phyloP scores from a whole-genome alignment of 805 yeast species.

The Ogataea naganishii region DNA sequence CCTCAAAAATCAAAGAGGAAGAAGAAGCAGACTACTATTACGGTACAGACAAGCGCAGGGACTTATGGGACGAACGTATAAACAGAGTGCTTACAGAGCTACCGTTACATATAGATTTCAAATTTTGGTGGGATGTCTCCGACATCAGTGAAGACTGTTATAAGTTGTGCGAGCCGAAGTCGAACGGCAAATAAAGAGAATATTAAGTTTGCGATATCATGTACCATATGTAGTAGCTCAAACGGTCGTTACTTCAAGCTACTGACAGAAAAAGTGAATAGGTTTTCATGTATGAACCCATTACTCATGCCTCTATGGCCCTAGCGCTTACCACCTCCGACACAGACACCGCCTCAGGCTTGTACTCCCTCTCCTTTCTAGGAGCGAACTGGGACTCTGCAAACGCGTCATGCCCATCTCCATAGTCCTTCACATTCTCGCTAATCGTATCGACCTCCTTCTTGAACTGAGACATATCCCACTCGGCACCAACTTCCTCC shows the following conservation, averaged over 20 bases:
- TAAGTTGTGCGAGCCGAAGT: conserved; percentile 2
- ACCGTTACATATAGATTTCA: conserved; percentile 29
- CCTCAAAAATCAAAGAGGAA: background rate
- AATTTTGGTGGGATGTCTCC: conserved; percentile 33
- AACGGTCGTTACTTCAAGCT: no score
- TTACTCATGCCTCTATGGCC: no score
- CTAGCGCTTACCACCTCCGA: no score
- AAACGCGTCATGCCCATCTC: conserved; percentile 48
- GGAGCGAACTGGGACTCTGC: conserved; percentile 17
- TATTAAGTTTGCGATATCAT: no score
- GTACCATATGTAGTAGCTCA: no score
- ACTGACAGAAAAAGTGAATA: no score
- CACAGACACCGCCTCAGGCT: background rate
- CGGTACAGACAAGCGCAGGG: conserved; percentile 38
- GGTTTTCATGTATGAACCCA: no score
- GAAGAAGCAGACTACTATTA: conserved; percentile 6
- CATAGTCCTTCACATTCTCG: conserved; percentile 57
- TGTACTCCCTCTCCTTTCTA: conserved; percentile 16
- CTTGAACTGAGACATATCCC: conserved; percentile 52
- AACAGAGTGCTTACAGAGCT: conserved; percentile 30
- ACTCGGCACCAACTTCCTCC: conserved; percentile 43
- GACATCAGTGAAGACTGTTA: conserved; percentile 30
- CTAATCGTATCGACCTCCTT: conserved; percentile 42
- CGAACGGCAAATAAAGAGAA: no score
- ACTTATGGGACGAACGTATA: conserved; percentile 49